Evolutionary conservation across 352 stramenopile genomes (phyloP).

Genomic region (Globisporangium spinosum): DNA sequence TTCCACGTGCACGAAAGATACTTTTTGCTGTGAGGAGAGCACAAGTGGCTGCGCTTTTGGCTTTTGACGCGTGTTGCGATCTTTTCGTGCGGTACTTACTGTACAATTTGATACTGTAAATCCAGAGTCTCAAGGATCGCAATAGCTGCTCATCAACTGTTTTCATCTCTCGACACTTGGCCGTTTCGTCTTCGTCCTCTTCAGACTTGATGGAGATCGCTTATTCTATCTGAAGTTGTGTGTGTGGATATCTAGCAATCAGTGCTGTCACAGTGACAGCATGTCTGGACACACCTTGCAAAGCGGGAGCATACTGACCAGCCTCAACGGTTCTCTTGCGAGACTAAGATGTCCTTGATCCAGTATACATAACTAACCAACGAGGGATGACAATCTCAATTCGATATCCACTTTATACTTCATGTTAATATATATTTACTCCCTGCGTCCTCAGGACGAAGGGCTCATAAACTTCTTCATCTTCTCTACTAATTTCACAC

Average conservation of each 20-base stretch:
- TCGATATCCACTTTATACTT: neutral
- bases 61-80: neutral
- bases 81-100: neutral
- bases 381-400: neutral
- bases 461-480: conserved; percentile 6
- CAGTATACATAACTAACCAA: no score
- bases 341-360: no score
- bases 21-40: neutral
- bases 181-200: neutral
- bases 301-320: no score
- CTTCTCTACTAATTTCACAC: neutral
- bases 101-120: no score
- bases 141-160: neutral
- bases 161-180: neutral
- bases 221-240: neutral
- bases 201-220: neutral
- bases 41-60: neutral
- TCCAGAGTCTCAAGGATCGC: no score
- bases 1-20: neutral
- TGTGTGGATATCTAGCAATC: neutral
- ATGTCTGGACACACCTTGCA: no score
- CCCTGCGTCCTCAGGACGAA: neutral
- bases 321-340: no score
- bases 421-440: neutral
- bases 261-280: no score